Evolutionary conservation across 1,284 basidiomycete genomes (phyloP), one percentile per base, ranked within the genome.

Genomic region (Coniophora puteana): DNA sequence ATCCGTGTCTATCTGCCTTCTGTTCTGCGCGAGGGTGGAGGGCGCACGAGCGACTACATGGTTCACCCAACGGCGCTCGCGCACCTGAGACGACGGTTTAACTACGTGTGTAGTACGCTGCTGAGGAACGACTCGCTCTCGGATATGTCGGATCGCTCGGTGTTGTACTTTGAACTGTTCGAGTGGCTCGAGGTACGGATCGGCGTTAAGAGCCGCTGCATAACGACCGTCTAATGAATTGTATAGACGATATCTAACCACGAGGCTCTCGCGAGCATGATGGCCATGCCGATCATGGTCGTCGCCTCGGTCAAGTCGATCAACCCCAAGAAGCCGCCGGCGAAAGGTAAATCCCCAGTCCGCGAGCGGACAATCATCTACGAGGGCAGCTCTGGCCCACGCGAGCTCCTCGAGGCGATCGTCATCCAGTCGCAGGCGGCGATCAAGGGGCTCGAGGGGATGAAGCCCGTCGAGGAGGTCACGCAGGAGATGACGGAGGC

Each of bases 261-360:
- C 50, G 92, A 94, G 69, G 83, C 89, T 4, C 65, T 94, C 21
- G 89, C 90, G 3, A 89, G 86, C 51, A 93, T 94, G 87, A 89
- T 95, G 78, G 92, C 87, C 1, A 94, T 93, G 90, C 91, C 92
- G 2, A 91, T 91, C 57, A 94, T 94, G 91, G 80, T 86, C 3
- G 74, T 79, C 16, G 66, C 74, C 4, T 83, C 82, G n/a, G 73
- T 80, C 22, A 86, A 83, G 57, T 67, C 73, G 4, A 65, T 80
- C 11, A 67, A 69, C 11, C 67, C 76, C 5, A 80, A 74, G 66
- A 78, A 72, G 44, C 54, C 67, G 13, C 44, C 20, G 8, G 57
- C 62, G 6, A 71, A 66, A 43, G 59, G 63, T 29, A 69, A 66
- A 41, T 62, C 71, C 5, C 68, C 72, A 6, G 69, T 80, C 33